Conservation (phyloP, 768 basidiomycete genomes). For the Xanthoconium purpureum region DNA sequence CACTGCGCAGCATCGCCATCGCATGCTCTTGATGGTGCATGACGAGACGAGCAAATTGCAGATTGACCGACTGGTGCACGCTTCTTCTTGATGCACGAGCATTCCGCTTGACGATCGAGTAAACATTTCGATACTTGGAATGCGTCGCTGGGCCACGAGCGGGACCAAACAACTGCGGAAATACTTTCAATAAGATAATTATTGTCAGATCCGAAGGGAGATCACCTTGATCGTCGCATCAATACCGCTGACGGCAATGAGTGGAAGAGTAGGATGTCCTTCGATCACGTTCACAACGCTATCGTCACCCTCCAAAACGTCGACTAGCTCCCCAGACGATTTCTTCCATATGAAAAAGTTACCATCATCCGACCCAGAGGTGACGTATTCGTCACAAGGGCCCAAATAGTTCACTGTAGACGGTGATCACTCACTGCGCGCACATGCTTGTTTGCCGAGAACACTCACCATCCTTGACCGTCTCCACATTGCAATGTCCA, state of each 20-base stretch:
- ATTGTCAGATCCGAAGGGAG: neutral
- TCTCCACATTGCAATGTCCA: conserved; percentile 77
- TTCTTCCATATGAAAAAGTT: conserved; percentile 89
- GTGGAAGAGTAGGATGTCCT: conserved; percentile 71
- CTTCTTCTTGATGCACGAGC: conserved; percentile 32
- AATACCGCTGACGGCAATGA: conserved; percentile 86
- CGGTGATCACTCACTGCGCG: neutral
- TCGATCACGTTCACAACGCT: conserved; percentile 85
- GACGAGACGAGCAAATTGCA: conserved; percentile 31
- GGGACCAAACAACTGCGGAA: conserved; percentile 62
- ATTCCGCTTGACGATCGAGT: conserved; percentile 58
- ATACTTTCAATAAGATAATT: neutral
- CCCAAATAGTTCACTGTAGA: conserved; percentile 79
- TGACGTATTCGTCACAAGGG: conserved; percentile 69
- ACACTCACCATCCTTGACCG: conserved; percentile 79
- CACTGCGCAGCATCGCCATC: conserved; percentile 20
- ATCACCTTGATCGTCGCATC: conserved; percentile 79
- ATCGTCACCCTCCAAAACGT: conserved; percentile 81
- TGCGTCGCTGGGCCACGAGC: conserved; percentile 44
- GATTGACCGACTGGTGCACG: conserved; percentile 14
- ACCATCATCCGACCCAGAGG: conserved; percentile 85
- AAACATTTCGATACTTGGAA: conserved; percentile 52
- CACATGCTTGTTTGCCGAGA: neutral
- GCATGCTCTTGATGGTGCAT: conserved; percentile 30
- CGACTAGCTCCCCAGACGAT: conserved; percentile 55